A percentile compares a stretch with the other conserved stretches of the same genome.
These are phyloP conservation scores for Tillandsia fasciculata DNA, from an alignment of 176 grass and related monocot species.

Conservation along the genomic window DNA sequence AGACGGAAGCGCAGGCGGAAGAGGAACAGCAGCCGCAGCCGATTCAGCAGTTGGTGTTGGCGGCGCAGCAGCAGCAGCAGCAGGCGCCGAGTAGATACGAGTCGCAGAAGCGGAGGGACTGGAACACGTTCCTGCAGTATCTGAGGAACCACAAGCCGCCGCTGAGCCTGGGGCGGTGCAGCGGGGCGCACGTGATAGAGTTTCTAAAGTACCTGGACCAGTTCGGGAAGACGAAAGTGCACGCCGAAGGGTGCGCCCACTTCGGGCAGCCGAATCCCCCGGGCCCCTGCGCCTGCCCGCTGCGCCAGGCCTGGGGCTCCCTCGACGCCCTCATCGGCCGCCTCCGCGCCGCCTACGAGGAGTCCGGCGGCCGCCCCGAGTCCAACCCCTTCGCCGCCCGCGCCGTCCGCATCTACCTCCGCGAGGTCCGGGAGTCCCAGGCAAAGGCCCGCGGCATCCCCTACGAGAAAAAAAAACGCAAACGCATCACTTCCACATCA, in stretches of 20 bases:
- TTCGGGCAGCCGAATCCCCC: constrained; percentile 64
- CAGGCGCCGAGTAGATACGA: constrained; percentile 58
- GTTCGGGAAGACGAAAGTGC: constrained; percentile 95
- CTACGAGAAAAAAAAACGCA: constrained; percentile 85
- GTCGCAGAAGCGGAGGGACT: constrained; percentile 89
- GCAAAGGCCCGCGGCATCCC: constrained; percentile 77
- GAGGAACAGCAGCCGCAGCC: constrained; percentile 26
- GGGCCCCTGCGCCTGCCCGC: constrained; percentile 48
- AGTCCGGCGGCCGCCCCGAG: constrained; percentile 68
- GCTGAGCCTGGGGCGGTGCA: constrained; percentile 57
- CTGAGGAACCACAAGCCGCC: constrained; percentile 82
- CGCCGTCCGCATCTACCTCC: constrained; percentile 63
- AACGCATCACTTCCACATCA: constrained; percentile 13
- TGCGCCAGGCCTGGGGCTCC: constrained; percentile 84
- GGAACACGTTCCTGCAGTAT: constrained; percentile 96
- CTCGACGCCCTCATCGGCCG: constrained; percentile 86
- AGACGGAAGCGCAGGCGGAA: constrained; percentile 13
- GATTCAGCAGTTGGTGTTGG: background rate
- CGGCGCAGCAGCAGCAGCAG: background rate
- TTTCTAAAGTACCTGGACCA: constrained; percentile 85
- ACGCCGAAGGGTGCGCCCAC: constrained; percentile 58
- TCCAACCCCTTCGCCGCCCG: constrained; percentile 71
- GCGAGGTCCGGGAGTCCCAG: constrained; percentile 73
- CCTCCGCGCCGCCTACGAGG: constrained; percentile 86
- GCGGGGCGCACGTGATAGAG: constrained; percentile 73